Evolutionary conservation across 306 rosid species (phyloP).

Genomic region (Castanospermum australe): DNA sequence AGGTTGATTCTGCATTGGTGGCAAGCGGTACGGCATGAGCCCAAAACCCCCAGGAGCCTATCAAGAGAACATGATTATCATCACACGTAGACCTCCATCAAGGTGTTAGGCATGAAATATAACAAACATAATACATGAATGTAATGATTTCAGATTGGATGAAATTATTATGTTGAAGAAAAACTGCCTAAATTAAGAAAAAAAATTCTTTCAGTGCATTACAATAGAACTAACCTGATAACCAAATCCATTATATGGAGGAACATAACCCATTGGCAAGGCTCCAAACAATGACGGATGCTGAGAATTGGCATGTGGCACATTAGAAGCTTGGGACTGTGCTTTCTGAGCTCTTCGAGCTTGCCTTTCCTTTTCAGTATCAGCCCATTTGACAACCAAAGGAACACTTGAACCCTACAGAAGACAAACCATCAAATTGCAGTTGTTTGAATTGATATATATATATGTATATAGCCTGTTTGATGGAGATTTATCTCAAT

Average conservation of each 20-base stretch:
- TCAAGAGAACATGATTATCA: constrained; percentile 30
- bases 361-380: constrained; percentile 97
- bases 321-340: constrained; percentile 77
- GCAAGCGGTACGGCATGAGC: constrained; percentile 83
- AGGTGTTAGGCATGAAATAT: background rate
- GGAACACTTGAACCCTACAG: constrained; percentile 94
- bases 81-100: constrained; percentile 15
- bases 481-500: no score
- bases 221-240: constrained; percentile 68
- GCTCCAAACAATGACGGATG: constrained; percentile 93
- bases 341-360: constrained; percentile 98
- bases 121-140: constrained; percentile 3
- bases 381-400: constrained; percentile 99
- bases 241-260: constrained; percentile 92
- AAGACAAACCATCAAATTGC: constrained; percentile 30
- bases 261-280: constrained; percentile 84
- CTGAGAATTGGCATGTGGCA: constrained; percentile 65
- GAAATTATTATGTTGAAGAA: constrained; percentile 8
- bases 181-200: background rate
- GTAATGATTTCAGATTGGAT: constrained; percentile 1
- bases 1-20: constrained; percentile 89
- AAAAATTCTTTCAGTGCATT: background rate
- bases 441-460: constrained; percentile 3
- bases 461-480: no score
- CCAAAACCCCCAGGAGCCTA: constrained; percentile 90